Evolutionary conservation across 352 stramenopile genomes (phyloP).

Genomic region (Blastocystis sp.): DNA sequence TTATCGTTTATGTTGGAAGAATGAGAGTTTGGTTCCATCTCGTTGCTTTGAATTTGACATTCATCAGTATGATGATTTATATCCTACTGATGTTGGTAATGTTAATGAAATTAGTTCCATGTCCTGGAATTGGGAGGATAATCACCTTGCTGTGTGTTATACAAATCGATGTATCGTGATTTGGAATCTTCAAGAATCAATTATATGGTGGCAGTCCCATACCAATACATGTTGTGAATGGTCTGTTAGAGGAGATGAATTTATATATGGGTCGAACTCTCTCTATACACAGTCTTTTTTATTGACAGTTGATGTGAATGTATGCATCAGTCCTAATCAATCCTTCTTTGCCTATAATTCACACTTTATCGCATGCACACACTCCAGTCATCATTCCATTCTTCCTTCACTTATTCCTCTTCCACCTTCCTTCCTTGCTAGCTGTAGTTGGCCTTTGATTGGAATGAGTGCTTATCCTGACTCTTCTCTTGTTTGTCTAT

Average conservation of each 20-base stretch:
- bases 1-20: conserved; percentile 13
- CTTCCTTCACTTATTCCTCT: background rate
- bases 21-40: conserved; percentile 11
- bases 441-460: conserved; percentile 27
- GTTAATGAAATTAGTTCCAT: background rate
- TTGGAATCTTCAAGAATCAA: conserved; percentile 26
- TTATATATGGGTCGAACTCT: background rate
- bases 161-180: background rate
- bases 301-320: background rate
- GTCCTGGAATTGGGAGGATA: conserved; percentile 9
- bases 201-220: conserved; percentile 7
- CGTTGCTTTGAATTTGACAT: background rate
- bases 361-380: background rate
- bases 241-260: background rate
- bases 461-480: background rate
- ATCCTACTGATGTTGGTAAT: background rate
- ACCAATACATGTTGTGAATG: background rate
- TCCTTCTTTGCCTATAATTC: conserved; percentile 50
- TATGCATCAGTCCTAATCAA: background rate
- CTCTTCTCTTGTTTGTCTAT: background rate
- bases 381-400: background rate
- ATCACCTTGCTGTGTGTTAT: conserved; percentile 26
- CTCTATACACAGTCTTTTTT: conserved; percentile 3
- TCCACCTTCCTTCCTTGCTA: conserved; percentile 16
- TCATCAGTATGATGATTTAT: conserved; percentile 10